Percentiles rank a stretch among this genome's conserved stretches.
Conservation (phyloP, 2,329 filamentous ascomycete species). For the Tolypocladium sp. region DNA sequence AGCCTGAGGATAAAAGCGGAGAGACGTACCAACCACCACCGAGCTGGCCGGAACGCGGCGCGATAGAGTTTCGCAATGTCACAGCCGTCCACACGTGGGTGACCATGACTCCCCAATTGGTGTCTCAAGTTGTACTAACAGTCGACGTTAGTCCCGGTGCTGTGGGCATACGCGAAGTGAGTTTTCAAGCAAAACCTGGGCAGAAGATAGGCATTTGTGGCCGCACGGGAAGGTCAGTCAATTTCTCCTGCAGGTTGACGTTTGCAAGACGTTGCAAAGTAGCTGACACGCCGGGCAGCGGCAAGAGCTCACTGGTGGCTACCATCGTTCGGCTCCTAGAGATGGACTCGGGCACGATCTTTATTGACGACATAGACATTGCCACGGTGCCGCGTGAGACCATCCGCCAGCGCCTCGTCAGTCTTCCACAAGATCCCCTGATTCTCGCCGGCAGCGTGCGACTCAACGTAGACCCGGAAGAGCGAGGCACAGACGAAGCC, state of each 20-base stretch:
- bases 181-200: slow-evolving; percentile 3
- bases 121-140: neutral
- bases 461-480: slow-evolving; percentile 8
- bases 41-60: slow-evolving; percentile 1
- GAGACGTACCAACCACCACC: neutral
- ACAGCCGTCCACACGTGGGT: neutral
- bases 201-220: slow-evolving; percentile 25
- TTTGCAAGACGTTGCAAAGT: too few relatives aligned
- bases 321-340: slow-evolving; percentile 7
- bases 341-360: slow-evolving; percentile 5
- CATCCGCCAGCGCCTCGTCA: slow-evolving; percentile 9
- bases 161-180: slow-evolving; percentile 1
- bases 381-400: slow-evolving; percentile 6
- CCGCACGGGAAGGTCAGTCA: slow-evolving; percentile 18
- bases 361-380: slow-evolving; percentile 8
- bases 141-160: neutral
- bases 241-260: too few relatives aligned
- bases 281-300: slow-evolving; percentile 2
- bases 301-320: slow-evolving; percentile 13
- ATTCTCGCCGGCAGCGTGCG: slow-evolving; percentile 7
- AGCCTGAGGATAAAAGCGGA: neutral
- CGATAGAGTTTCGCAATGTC: slow-evolving; percentile 1
- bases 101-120: neutral
- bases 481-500: slow-evolving; percentile 1
- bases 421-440: slow-evolving; percentile 9